Base-by-base conservation (phyloP, 176 grass and related monocot genomes). In the Pontederia crassipes region DNA sequence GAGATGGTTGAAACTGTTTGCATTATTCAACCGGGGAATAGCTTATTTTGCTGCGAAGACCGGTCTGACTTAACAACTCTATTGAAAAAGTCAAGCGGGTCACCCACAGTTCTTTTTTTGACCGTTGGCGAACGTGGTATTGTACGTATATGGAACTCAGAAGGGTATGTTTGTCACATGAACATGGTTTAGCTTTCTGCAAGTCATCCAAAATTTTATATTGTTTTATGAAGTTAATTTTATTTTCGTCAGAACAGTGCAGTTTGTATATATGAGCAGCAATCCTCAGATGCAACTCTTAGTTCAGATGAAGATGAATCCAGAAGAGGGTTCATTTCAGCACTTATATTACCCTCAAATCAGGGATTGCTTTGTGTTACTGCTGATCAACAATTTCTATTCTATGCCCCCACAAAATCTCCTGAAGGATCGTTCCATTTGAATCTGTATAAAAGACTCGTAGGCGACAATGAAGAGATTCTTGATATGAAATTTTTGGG, bases 381-480 rank as follows among this genome's bases (percentile, higher is more conserved):
- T 68, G 84, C 81, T 66, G 93, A 97, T 73, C 93, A 97, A 62
- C 83, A 97, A 51, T 90, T 97, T 80, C 75, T 97, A 29, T 97
- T 97, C 58, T 97, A 88, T 69, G 56, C 17, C 32, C 59, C 78
- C 56, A 54, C 45, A 16, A 85, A 74, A 81, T 82, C 67, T 74
- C 67, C 78, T 73, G 68, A 78, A 79, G 63, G 51, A 26, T 48
- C 46, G 53, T 77, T 97, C 58, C 32, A 88, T 45, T 72, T 97
- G 48, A 79, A 87, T 66, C 60, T 91, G 60, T 78, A 78, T 68
- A 97, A 68, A 78, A 84, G 93, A 2, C 67, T 97, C 53, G 66
- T 97, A 53, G 93, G 93, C 52, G 87, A 97, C 50, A 97, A 88
- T 55, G 93, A 91, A 12, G 93, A 97, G 48, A 91, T 97, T 83